Evolutionary conservation across 768 basidiomycete species (phyloP).

Genomic region (Collybiopsis luxurians): DNA sequence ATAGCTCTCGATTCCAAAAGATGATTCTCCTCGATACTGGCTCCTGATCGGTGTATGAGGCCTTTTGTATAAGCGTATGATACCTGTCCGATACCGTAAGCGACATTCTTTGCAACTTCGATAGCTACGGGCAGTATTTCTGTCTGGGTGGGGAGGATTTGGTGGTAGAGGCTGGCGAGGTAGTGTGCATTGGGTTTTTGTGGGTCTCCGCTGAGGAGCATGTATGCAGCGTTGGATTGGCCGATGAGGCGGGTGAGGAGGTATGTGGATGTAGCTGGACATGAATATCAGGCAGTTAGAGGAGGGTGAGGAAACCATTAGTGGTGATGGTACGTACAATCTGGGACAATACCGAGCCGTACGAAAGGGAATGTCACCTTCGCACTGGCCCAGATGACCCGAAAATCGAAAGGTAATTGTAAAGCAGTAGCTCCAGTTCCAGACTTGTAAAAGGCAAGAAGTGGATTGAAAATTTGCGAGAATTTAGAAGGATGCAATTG

Average conservation of each 20-base stretch:
- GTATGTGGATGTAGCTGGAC: constrained; percentile 38
- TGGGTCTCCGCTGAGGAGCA: constrained; percentile 45
- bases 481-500: neutral
- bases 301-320: neutral
- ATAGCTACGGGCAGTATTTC: constrained; percentile 51
- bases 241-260: constrained; percentile 55
- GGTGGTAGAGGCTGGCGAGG: constrained; percentile 42
- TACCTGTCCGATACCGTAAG: constrained; percentile 45
- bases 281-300: neutral
- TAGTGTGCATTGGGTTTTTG: constrained; percentile 40
- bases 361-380: constrained; percentile 49
- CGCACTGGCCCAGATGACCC: constrained; percentile 48
- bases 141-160: constrained; percentile 44
- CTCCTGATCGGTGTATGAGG: constrained; percentile 46
- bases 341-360: constrained; percentile 44
- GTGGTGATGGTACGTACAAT: constrained; percentile 31
- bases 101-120: constrained; percentile 49
- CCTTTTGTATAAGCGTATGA: constrained; percentile 50
- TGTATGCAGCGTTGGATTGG: constrained; percentile 45
- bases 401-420: constrained; percentile 50
- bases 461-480: neutral
- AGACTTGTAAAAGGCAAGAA: constrained; percentile 23
- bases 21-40: constrained; percentile 52
- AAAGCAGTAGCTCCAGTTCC: constrained; percentile 47
- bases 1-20: constrained; percentile 49